Evolutionary conservation across 2,329 filamentous ascomycete genomes (phyloP), one percentile per base, ranked within the genome.

Genomic region (Talaromyces sp.): DNA sequence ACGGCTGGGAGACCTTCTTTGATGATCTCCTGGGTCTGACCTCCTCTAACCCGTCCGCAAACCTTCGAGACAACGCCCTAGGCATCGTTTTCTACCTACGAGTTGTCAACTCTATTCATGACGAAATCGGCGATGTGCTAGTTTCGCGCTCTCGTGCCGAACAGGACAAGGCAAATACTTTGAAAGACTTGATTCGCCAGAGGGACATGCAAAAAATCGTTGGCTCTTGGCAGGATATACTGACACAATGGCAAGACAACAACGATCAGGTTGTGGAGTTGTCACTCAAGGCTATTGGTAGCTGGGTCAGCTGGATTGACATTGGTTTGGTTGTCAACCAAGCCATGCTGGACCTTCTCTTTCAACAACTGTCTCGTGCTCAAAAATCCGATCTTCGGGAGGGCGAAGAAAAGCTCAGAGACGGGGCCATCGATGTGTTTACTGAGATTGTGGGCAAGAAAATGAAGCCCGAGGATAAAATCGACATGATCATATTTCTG

Each of bases 271-370:
- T 98, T 62, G 84, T 96, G 51, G 92, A 97, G 74, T 88, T 96
- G 83, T 93, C 91, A 68, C 82, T 99, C 58, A 92, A 89, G 76
- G 89, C 92, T n/a, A 87, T 99, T 66, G 92, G 92, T 42, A 95
- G 93, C 74, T 99, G 95, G 93, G 92, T 96, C 63, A 96, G 92
- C 83, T 99, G 95, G 95, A 96, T 96, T 71, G 95, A 98, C 72
- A 98, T 99, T 69, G 90, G 90, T 57, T 82, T 99, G 61, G 88
- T 99, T 52, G 91, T 99, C 69, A 96, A 96, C 75, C 86, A 93
- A 72, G 85, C 88, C 59, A 95, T 96, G 84, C 86, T 98, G 70
- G 87, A 85, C 71, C 84, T 92, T 55, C 83, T 99, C 62, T 88
- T 97, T 70, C 90, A 95, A 66, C 85, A 98, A 65, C 89, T 96